Base-by-base conservation (phyloP, 2,329 filamentous ascomycete genomes). In the Fusarium tuaranense region DNA sequence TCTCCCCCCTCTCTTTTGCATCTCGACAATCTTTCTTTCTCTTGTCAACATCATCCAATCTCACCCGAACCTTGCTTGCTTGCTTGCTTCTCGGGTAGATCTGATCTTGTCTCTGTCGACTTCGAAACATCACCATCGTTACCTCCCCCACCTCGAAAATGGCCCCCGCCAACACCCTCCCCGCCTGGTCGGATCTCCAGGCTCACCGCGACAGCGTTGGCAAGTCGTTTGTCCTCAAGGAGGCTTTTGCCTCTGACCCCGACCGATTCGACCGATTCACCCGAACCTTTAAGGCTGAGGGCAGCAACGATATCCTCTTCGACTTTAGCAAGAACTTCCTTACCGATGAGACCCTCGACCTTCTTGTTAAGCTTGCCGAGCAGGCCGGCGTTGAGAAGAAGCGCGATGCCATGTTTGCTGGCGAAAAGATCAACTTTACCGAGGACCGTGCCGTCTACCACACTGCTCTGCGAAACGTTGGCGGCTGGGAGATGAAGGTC, bases 281-380 rank as follows among this genome's bases (percentile, higher is more conserved):
- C 82, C 94, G 92, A 83, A 94, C 90, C 81, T 98, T 98, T 85
- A 87, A 90, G 78, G 95, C 97, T 85, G 88, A 92, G 34, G 95
- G 90, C 63, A 94, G 97, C 81, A 92, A 91, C 78, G 95, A 98
- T 76, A 97, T 97, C 80, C 91, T 99, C 74, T 99, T 98, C 85
- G 97, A 99, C 86, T 99, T 98, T 87, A 97, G 93, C 88, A 99
- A 99, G 92, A 99, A 99, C 91, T 95, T 99, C 85, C 84, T 98
- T 80, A 97, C 93, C 72, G 94, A 98, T 78, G 95, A 98, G 86
- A 98, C 96, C 6, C 88, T 98, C 62, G 89, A 93, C 76, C 89
- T 98, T 60, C 90, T 99, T 64, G 89, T 97, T 80, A 92, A 97
- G 87, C 92, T 99, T 32, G 97, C 97, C 74, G 92, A 95, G 86